Evolutionary conservation across 805 yeast species (phyloP).

Genomic region (Candida loeiensis): DNA sequence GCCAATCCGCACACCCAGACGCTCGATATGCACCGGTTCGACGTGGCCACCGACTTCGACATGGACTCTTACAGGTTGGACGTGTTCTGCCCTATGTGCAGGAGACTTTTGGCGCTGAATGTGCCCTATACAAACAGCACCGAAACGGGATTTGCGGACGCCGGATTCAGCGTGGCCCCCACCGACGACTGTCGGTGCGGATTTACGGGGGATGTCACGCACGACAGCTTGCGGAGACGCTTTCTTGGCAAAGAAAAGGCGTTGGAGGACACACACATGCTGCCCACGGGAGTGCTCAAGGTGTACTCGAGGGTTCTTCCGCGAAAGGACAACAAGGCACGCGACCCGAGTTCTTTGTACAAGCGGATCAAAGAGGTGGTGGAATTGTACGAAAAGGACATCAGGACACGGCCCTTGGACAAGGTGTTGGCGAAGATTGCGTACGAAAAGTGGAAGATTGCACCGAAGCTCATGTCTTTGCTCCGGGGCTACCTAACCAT

Average conservation of each 20-base stretch:
- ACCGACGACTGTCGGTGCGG: not conserved
- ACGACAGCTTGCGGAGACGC: too few species aligned
- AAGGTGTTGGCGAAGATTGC: not conserved
- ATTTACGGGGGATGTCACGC: not conserved
- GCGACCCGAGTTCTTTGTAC: too few species aligned
- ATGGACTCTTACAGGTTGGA: not conserved
- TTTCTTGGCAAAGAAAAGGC: too few species aligned
- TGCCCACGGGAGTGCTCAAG: too few species aligned
- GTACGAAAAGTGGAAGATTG: not conserved
- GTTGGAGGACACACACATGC: too few species aligned
- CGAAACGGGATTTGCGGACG: constrained; percentile 15
- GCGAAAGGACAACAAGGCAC: too few species aligned
- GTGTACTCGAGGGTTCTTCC: too few species aligned
- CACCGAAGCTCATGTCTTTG: not conserved
- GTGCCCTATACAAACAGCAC: constrained; percentile 11
- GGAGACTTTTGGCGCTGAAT: not conserved
- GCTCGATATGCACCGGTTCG: not conserved
- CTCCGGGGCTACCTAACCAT: constrained; percentile 11
- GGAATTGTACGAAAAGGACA: not conserved
- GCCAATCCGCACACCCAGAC: not conserved
- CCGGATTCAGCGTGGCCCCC: constrained; percentile 3
- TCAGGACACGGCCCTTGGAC: not conserved
- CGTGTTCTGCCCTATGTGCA: not conserved
- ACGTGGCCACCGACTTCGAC: not conserved
- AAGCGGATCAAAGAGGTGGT: too few species aligned